Evolutionary conservation across 768 basidiomycete genomes (phyloP).

Genomic region (Mycena vitilis): DNA sequence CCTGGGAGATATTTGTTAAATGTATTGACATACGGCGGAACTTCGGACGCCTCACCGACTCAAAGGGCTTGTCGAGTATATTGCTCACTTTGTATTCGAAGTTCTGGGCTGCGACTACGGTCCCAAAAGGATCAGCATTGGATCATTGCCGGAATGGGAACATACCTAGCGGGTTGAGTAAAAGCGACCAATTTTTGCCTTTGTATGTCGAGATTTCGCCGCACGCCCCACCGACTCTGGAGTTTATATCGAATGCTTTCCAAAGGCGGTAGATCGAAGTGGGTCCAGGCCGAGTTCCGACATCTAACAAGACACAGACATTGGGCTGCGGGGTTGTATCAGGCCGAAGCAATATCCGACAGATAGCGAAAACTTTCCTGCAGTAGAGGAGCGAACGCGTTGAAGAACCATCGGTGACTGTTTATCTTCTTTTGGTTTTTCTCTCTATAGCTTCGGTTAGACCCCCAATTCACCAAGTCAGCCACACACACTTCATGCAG

Average conservation of each 20-base stretch:
- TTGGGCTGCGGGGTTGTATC: conserved; percentile 60
- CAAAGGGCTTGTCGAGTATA: conserved; percentile 84
- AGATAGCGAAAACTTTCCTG: conserved; percentile 45
- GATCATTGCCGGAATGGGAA: background rate
- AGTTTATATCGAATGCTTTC: conserved; percentile 95
- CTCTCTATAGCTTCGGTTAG: conserved; percentile 49
- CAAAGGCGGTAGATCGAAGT: conserved; percentile 92
- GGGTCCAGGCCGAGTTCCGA: conserved; percentile 83
- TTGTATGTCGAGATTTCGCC: conserved; percentile 96
- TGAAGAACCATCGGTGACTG: conserved; percentile 96
- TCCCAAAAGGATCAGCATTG: background rate
- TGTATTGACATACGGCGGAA: too few species aligned
- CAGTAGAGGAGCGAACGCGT: conserved; percentile 85
- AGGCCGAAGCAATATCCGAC: background rate
- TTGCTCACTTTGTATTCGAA: conserved; percentile 84
- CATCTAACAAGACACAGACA: conserved; percentile 92
- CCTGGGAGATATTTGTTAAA: too few species aligned
- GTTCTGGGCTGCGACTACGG: conserved; percentile 77
- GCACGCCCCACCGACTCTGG: conserved; percentile 91
- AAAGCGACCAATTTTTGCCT: conserved; percentile 56
- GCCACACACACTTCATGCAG: conserved; percentile 68
- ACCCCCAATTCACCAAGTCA: too few species aligned
- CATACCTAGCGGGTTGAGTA: conserved; percentile 35
- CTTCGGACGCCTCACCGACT: conserved; percentile 53
- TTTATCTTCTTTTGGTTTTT: conserved; percentile 98